Conservation (phyloP, 2,329 filamentous ascomycete genomes). For the Orbilia quercus region DNA sequence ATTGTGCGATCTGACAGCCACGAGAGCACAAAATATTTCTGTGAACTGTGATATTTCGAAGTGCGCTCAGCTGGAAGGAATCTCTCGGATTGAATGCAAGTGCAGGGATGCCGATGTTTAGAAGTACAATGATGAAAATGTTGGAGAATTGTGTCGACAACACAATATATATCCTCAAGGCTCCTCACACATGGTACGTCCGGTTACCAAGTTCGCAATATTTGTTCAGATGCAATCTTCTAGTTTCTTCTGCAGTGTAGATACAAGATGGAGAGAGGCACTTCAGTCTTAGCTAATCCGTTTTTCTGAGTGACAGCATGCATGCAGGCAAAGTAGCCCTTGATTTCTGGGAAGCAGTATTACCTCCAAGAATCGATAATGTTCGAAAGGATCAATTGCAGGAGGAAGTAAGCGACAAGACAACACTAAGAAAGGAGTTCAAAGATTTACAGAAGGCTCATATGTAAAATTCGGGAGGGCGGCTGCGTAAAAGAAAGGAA, state of each 20-base stretch:
- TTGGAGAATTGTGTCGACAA: conserved; percentile 14
- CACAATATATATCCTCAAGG: too few relatives aligned
- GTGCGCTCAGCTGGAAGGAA: neutral
- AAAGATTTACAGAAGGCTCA: neutral
- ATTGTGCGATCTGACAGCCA: neutral
- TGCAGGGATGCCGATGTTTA: neutral
- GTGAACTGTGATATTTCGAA: neutral
- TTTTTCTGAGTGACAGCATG: too few relatives aligned
- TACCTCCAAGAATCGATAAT: too few relatives aligned
- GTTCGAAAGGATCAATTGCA: too few relatives aligned
- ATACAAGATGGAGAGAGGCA: too few relatives aligned
- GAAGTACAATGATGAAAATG: conserved; percentile 5
- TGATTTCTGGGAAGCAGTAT: too few relatives aligned
- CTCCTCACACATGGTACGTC: too few relatives aligned
- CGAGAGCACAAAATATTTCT: neutral
- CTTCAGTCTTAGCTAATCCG: too few relatives aligned
- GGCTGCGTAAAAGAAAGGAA: neutral
- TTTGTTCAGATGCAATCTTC: too few relatives aligned
- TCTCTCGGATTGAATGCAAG: neutral
- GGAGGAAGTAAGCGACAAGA: conserved; percentile 1
- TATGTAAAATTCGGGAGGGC: neutral
- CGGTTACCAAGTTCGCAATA: too few relatives aligned
- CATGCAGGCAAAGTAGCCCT: too few relatives aligned
- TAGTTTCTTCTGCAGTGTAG: too few relatives aligned
- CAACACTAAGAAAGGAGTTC: neutral